phyloP scores from a whole-genome alignment of 2,329 filamentous ascomycete genomes.

The Neoscytalidium dimidiatum region DNA sequence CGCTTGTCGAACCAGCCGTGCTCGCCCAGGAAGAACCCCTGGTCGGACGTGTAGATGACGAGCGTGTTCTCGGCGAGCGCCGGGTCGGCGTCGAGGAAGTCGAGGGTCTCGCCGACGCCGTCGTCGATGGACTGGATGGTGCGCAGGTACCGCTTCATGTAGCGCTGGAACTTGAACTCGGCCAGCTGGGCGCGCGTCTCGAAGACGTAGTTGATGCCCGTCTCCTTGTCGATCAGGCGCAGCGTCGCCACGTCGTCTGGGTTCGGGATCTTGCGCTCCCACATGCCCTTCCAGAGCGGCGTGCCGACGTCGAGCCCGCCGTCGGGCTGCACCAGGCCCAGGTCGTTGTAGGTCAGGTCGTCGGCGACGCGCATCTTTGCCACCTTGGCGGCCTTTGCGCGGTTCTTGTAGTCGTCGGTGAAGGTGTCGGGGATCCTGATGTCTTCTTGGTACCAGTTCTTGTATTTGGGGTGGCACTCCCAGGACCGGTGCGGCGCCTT shows the following conservation, averaged over 20 bases:
- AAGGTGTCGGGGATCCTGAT: slow-evolving; percentile 55
- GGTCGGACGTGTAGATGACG: slow-evolving; percentile 57
- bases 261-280: slow-evolving; percentile 44
- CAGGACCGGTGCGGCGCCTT: slow-evolving; percentile 57
- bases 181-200: slow-evolving; percentile 43
- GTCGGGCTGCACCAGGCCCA: slow-evolving; percentile 54
- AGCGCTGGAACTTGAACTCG: slow-evolving; percentile 59
- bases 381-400: slow-evolving; percentile 50
- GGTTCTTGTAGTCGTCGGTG: slow-evolving; percentile 57
- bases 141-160: slow-evolving; percentile 58
- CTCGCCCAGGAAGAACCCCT: slow-evolving; percentile 59
- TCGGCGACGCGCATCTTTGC: slow-evolving; percentile 57
- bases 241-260: slow-evolving; percentile 34
- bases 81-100: slow-evolving; percentile 46
- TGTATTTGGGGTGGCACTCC: slow-evolving; percentile 54
- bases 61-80: slow-evolving; percentile 50
- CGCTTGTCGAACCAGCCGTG: slow-evolving; percentile 62
- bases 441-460: slow-evolving; percentile 50
- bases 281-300: slow-evolving; percentile 28
- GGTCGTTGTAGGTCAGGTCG: slow-evolving; percentile 54
- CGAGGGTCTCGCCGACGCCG: slow-evolving; percentile 53
- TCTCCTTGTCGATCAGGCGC: slow-evolving; percentile 49
- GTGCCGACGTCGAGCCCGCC: slow-evolving; percentile 46
- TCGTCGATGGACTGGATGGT: slow-evolving; percentile 57
- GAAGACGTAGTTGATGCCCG: slow-evolving; percentile 51